Evolutionary conservation across 2,329 filamentous ascomycete species (phyloP).

Genomic region (Fusarium sp.): DNA sequence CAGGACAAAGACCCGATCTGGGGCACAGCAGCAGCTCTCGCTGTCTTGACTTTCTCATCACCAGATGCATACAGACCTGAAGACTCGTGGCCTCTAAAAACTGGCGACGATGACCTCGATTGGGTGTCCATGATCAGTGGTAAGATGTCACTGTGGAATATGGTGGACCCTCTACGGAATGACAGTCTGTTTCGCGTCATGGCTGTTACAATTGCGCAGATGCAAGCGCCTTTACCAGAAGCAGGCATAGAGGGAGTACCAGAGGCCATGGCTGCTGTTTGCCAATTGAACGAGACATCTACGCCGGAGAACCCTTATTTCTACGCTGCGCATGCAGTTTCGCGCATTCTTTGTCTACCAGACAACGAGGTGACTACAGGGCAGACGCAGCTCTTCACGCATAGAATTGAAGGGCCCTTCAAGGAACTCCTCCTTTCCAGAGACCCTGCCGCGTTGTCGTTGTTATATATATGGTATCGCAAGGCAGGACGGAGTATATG

Average conservation of each 20-base stretch:
- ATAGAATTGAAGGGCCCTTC: conserved; percentile 46
- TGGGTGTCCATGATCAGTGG: conserved; percentile 47
- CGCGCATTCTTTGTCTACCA: conserved; percentile 41
- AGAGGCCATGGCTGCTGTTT: conserved; percentile 33
- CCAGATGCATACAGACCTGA: conserved; percentile 46
- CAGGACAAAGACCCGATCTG: conserved; percentile 56
- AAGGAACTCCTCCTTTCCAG: conserved; percentile 42
- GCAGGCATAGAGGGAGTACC: conserved; percentile 40
- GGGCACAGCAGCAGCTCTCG: conserved; percentile 54
- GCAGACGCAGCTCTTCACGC: conserved; percentile 46
- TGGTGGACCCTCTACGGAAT: conserved; percentile 46
- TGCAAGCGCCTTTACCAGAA: conserved; percentile 46
- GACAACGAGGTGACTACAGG: conserved; percentile 45
- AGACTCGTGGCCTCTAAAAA: conserved; percentile 47
- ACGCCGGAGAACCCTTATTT: conserved; percentile 51
- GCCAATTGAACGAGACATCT: conserved; percentile 41
- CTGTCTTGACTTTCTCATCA: conserved; percentile 50
- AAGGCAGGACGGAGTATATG: conserved; percentile 52
- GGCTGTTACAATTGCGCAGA: conserved; percentile 46
- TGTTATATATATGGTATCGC: conserved; percentile 54
- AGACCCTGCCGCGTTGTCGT: conserved; percentile 50
- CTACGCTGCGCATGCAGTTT: conserved; percentile 48
- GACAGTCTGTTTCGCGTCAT: conserved; percentile 48
- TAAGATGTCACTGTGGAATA: conserved; percentile 49
- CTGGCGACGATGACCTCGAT: conserved; percentile 40